Conservation (phyloP, 306 rosid genomes). For the Vigna radiata region DNA sequence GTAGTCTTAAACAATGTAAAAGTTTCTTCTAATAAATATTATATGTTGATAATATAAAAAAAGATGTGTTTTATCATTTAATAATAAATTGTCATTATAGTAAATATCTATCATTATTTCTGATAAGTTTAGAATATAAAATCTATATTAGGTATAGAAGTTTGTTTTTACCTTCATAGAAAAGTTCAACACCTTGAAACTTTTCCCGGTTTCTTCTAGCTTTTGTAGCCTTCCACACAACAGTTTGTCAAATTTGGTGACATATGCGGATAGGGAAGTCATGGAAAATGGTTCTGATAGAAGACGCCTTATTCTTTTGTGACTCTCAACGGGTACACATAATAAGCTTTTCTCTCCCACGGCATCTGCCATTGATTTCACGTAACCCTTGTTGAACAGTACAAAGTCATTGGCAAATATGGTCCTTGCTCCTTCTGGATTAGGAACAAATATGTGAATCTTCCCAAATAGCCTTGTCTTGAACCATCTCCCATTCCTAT, state of each 20-base stretch:
- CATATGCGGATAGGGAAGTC: slow-evolving; percentile 61
- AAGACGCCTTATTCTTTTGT: slow-evolving; percentile 74
- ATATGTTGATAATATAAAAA: too few species aligned
- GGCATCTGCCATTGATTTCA: slow-evolving; percentile 77
- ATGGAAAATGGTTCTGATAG: slow-evolving; percentile 73
- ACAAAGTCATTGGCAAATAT: slow-evolving; percentile 69
- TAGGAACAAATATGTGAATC: slow-evolving; percentile 75
- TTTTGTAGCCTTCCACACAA: slow-evolving; percentile 60
- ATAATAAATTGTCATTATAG: neutral
- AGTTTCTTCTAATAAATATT: too few species aligned
- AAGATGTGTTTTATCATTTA: too few species aligned
- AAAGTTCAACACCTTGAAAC: slow-evolving; percentile 65
- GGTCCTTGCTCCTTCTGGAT: slow-evolving; percentile 65
- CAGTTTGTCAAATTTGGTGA: slow-evolving; percentile 63
- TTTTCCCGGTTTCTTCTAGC: slow-evolving; percentile 53
- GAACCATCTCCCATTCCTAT: slow-evolving; percentile 78
- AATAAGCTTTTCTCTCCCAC: slow-evolving; percentile 73
- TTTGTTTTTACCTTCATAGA: slow-evolving; percentile 58
- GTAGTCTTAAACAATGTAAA: too few species aligned
- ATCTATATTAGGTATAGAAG: neutral
- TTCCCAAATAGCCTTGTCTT: slow-evolving; percentile 77
- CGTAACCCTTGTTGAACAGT: slow-evolving; percentile 70
- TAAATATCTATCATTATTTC: neutral
- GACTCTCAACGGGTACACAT: slow-evolving; percentile 62
- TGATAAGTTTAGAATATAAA: neutral